Evolutionary conservation across 331 rosid genomes (phyloP).

Genomic region (Spiraea crenata): DNA sequence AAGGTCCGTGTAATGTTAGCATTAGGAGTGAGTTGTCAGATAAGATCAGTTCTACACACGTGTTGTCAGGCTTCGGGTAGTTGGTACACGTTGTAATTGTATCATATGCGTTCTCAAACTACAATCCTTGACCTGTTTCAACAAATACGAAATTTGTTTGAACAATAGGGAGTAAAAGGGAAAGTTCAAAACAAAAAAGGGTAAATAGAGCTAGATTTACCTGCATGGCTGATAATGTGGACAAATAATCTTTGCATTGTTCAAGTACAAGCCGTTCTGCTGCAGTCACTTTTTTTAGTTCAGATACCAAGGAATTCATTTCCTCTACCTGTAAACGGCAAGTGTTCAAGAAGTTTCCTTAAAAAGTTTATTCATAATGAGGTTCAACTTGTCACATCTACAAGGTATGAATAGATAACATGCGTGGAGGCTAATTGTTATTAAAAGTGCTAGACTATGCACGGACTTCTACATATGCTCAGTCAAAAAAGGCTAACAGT

Average conservation of each 20-base stretch:
- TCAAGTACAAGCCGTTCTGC: conserved; percentile 82
- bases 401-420: not conserved
- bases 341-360: conserved; percentile 18
- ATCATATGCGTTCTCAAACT: conserved; percentile 89
- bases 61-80: conserved; percentile 72
- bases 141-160: conserved; percentile 7
- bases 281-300: conserved; percentile 84
- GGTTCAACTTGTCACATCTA: not conserved
- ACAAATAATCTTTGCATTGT: conserved; percentile 86
- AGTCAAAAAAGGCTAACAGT: not conserved
- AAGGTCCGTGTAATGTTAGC: conserved; percentile 73
- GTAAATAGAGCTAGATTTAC: conserved; percentile 32
- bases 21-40: conserved; percentile 71
- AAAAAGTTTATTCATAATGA: not conserved
- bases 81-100: conserved; percentile 70
- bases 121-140: conserved; percentile 81
- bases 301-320: conserved; percentile 81
- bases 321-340: conserved; percentile 75
- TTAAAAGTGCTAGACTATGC: not conserved
- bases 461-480: not conserved
- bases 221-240: conserved; percentile 85
- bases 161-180: conserved; percentile 17
- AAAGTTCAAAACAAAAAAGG: conserved; percentile 5
- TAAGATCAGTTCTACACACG: conserved; percentile 86
- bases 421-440: not conserved